Percentiles rank a stretch among this genome's conserved stretches.
Conservation (phyloP, 2,329 filamentous ascomycete species). For the Pezicula radicicola region DNA sequence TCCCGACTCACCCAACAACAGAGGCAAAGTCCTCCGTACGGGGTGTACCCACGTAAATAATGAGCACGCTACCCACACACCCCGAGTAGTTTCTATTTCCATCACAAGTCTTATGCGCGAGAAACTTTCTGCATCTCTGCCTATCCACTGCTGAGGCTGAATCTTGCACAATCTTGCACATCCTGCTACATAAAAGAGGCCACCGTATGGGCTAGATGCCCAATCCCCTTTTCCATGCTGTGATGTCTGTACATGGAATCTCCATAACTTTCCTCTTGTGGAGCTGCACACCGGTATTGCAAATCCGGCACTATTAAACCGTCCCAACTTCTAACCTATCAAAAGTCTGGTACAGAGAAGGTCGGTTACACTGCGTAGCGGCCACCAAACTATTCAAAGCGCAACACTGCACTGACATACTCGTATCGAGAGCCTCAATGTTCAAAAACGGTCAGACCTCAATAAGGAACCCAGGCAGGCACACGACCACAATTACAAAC, state of each 20-base stretch:
- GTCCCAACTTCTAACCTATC: neutral
- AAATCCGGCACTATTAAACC: no score
- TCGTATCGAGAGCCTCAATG: conserved; percentile 2
- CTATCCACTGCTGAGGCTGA: conserved; percentile 17
- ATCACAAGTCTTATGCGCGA: neutral
- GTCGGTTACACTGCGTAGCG: neutral
- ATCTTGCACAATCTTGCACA: conserved; percentile 3
- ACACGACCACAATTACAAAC: neutral
- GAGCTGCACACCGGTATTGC: no score
- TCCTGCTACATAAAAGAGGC: neutral
- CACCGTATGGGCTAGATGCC: no score
- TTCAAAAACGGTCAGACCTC: no score
- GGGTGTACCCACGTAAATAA: no score
- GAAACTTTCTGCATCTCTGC: no score
- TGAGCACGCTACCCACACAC: no score
- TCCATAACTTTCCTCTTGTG: no score
- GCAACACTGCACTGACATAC: neutral
- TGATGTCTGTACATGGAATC: no score
- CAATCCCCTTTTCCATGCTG: no score
- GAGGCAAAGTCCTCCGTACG: no score
- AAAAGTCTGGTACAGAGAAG: neutral
- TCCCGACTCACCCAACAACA: no score
- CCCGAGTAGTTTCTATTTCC: neutral
- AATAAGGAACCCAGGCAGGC: neutral
- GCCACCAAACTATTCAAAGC: neutral